These are phyloP conservation scores for Colletotrichum higginsianum DNA, from an alignment of 2,329 filamentous ascomycete species.

Conservation along the genomic window DNA sequence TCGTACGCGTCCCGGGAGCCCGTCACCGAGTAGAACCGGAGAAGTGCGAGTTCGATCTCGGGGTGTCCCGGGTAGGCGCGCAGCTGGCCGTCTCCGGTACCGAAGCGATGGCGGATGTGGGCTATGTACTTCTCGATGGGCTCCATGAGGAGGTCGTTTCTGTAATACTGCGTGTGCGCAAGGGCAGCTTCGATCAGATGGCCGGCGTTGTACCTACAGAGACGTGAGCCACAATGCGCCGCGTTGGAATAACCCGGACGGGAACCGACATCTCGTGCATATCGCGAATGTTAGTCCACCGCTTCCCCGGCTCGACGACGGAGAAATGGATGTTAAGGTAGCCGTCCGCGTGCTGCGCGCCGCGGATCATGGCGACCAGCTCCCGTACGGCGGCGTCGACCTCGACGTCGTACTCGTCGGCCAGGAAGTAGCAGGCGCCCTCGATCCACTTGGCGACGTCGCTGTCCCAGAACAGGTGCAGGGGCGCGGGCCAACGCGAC, in stretches of 20 bases:
- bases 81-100: slow-evolving; percentile 62
- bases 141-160: slow-evolving; percentile 65
- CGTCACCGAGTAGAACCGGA: slow-evolving; percentile 53
- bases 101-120: slow-evolving; percentile 67
- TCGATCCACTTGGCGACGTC: slow-evolving; percentile 73
- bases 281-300: slow-evolving; percentile 73
- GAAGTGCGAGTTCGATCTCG: slow-evolving; percentile 64
- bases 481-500: slow-evolving; percentile 68
- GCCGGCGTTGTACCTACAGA: slow-evolving; percentile 68
- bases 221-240: not conserved
- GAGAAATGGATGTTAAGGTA: slow-evolving; percentile 77
- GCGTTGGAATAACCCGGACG: not conserved
- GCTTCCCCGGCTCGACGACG: slow-evolving; percentile 67
- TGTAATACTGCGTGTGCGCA: slow-evolving; percentile 67
- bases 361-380: slow-evolving; percentile 70
- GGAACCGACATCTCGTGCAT: slow-evolving; percentile 70
- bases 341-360: slow-evolving; percentile 71
- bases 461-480: slow-evolving; percentile 73
- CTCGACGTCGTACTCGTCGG: slow-evolving; percentile 57
- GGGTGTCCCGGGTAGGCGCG: slow-evolving; percentile 75
- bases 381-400: slow-evolving; percentile 67
- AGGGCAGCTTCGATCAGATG: slow-evolving; percentile 74
- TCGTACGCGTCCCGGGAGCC: slow-evolving; percentile 55
- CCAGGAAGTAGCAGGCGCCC: slow-evolving; percentile 71
- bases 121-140: slow-evolving; percentile 69